These are phyloP conservation scores for Saccharomyces mikatae DNA, from an alignment of 805 yeast genomes.

Conservation along the genomic window DNA sequence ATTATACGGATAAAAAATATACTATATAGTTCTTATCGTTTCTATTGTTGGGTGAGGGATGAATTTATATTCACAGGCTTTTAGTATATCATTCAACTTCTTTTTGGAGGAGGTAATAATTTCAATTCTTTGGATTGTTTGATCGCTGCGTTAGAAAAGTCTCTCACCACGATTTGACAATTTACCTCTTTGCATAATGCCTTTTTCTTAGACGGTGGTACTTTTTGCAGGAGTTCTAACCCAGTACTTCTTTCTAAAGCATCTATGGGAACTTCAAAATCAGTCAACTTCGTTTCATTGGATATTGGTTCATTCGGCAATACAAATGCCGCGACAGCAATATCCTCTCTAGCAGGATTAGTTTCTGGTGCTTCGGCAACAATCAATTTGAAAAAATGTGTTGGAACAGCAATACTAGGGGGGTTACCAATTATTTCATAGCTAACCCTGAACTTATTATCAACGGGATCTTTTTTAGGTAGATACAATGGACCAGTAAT, in stretches of 20 bases:
- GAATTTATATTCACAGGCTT: background rate
- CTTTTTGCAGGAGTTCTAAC: constrained; percentile 63
- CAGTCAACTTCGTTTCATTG: constrained; percentile 60
- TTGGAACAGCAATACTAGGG: constrained; percentile 93
- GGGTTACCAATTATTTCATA: constrained; percentile 96
- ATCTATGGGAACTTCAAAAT: constrained; percentile 81
- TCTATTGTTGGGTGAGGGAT: background rate
- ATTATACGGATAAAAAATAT: background rate
- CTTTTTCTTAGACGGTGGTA: constrained; percentile 48
- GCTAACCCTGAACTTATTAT: constrained; percentile 75
- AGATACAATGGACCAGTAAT: constrained; percentile 91
- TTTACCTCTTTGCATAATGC: constrained; percentile 71
- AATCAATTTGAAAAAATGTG: constrained; percentile 87
- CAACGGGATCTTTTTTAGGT: constrained; percentile 62
- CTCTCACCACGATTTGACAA: constrained; percentile 77
- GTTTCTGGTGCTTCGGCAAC: constrained; percentile 63
- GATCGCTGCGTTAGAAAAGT: constrained; percentile 42
- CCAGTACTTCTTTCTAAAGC: constrained; percentile 87
- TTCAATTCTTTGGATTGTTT: constrained; percentile 6
- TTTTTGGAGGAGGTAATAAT: constrained; percentile 19
- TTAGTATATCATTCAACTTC: background rate
- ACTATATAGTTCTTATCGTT: background rate
- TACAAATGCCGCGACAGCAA: constrained; percentile 88
- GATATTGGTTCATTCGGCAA: constrained; percentile 78
- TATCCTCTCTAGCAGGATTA: constrained; percentile 26